Evolutionary conservation across 805 yeast species (phyloP), one percentile per base, ranked within the genome.

Genomic region (Ogataea wickerhamii): DNA sequence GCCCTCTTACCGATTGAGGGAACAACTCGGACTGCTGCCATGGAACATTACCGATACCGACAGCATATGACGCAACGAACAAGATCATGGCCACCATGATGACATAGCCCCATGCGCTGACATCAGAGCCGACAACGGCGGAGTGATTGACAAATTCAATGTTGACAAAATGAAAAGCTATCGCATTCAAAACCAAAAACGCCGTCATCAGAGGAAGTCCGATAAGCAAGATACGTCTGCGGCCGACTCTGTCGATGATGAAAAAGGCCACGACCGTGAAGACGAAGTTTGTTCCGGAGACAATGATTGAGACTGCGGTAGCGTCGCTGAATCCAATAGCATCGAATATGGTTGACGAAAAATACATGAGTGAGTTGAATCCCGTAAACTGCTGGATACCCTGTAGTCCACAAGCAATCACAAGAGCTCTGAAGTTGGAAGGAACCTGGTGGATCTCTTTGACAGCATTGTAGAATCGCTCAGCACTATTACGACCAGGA

Each of bases 11-110:
- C 45, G 80, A 76, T 71, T 89, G 95, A 24, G 97, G 93, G 67
- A 93, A 88, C 56, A 91, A 68, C 64, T 91, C 98, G 40, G 91
- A 83, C 58, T 93, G 97, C 59, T 91, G 96, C 98, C 98, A 91
- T 40, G 98, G 97, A 38, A 87, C 93, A 61, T 91, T 89, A 66
- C 98, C 98, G 50, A 89, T 86, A 50, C 98, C 98, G 49, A 87
- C 69, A 34, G 97, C 96, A 60, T 89, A 91, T 37, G 82, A 79
- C 3, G 95, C 96, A 32, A 89, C 96, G 57, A 71, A 93, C 28
- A 78, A 60, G 47, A 91, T 87, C 86, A 89, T 88, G 37, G 87
- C 80, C 26, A 88, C 71, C 46, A 93, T 82, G 38, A 91, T 78
- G 12, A 89, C 80, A 45, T 85, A 76, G 16, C 96, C 95, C 96